Conservation (phyloP, 2,329 filamentous ascomycete genomes). For the Boeremia exigua region DNA sequence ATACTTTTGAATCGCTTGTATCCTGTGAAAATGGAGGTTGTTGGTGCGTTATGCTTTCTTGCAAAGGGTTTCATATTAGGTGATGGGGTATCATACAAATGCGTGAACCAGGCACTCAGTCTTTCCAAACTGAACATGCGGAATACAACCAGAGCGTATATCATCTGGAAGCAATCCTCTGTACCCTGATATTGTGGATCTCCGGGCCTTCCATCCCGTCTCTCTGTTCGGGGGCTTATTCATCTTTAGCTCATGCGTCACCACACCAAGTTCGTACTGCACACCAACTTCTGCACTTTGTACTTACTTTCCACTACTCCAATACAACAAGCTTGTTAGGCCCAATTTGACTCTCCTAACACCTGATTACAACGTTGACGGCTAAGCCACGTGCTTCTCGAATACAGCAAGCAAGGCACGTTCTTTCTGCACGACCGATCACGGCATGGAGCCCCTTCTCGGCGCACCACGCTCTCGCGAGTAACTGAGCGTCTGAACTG, state of each 20-base stretch:
- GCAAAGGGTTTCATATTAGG: background rate
- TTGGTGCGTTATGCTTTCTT: too few species aligned
- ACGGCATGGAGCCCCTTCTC: constrained; percentile 77
- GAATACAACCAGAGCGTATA: background rate
- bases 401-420: constrained; percentile 76
- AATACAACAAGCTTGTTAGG: too few species aligned
- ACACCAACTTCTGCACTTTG: too few species aligned
- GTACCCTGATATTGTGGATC: constrained; percentile 34
- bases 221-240: too few species aligned
- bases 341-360: too few species aligned
- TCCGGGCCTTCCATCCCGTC: too few species aligned
- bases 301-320: too few species aligned
- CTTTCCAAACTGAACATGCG: background rate
- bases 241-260: too few species aligned
- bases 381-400: constrained; percentile 75
- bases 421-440: constrained; percentile 69
- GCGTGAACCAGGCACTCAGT: background rate
- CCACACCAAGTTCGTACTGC: too few species aligned
- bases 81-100: constrained; percentile 10
- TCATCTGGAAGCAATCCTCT: background rate
- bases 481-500: constrained; percentile 69
- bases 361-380: constrained; percentile 66
- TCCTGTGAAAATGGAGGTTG: too few species aligned
- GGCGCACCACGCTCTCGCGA: constrained; percentile 75
- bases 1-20: too few species aligned